phyloP scores from a whole-genome alignment of 306 rosid genomes.

The Cicer bijugum region DNA sequence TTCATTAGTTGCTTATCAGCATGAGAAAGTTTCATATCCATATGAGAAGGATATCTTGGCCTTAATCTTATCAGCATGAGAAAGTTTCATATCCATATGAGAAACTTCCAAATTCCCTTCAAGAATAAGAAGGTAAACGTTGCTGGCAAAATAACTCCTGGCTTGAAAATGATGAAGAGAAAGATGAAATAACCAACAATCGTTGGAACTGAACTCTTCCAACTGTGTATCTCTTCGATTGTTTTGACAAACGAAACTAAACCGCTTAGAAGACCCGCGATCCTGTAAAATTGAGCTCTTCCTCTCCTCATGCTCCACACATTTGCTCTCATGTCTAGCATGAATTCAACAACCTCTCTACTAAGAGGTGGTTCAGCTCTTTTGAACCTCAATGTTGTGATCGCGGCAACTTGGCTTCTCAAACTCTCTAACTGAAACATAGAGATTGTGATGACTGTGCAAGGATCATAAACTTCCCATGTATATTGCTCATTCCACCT shows the following conservation, averaged over 20 bases:
- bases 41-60: constrained; percentile 58
- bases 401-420: constrained; percentile 48
- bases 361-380: constrained; percentile 49
- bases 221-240: constrained; percentile 41
- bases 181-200: neutral
- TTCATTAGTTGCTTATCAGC: constrained; percentile 44
- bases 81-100: constrained; percentile 51
- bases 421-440: constrained; percentile 49
- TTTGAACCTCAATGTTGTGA: constrained; percentile 37
- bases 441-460: constrained; percentile 54
- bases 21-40: constrained; percentile 52
- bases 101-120: constrained; percentile 42
- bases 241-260: constrained; percentile 16
- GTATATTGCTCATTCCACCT: constrained; percentile 53
- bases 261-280: constrained; percentile 37
- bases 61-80: constrained; percentile 47
- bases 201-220: constrained; percentile 38
- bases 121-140: constrained; percentile 18
- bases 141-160: neutral
- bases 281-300: constrained; percentile 48
- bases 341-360: constrained; percentile 53
- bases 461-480: constrained; percentile 61
- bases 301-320: constrained; percentile 60
- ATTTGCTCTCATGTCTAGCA: constrained; percentile 53
- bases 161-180: neutral